Evolutionary conservation across 2,329 filamentous ascomycete species (phyloP).

Genomic region (Epichloe hybrida): DNA sequence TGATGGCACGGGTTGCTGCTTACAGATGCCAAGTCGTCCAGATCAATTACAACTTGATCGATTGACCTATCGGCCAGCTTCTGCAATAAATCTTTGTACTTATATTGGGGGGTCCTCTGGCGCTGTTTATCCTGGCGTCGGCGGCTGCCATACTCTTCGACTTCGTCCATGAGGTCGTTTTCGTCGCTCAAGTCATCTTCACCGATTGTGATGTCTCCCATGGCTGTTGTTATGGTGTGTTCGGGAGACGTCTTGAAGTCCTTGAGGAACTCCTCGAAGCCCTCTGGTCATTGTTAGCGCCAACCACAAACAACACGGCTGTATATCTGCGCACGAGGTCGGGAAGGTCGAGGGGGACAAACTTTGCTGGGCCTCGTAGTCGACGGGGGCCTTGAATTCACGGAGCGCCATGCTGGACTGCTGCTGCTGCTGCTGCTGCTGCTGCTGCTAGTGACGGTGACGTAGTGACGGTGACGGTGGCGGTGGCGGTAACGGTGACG

Average conservation of each 20-base stretch:
- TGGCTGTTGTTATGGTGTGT: conserved; percentile 62
- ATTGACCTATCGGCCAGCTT: conserved; percentile 68
- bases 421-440: neutral
- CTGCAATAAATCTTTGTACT: conserved; percentile 82
- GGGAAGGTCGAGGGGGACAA: conserved; percentile 17
- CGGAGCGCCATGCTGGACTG: conserved; percentile 63
- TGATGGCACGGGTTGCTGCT: conserved; percentile 12
- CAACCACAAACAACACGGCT: neutral
- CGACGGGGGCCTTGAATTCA: conserved; percentile 62
- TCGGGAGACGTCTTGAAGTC: conserved; percentile 72
- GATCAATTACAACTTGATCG: conserved; percentile 69
- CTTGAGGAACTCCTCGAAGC: conserved; percentile 77
- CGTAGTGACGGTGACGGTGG: neutral
- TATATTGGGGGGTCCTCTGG: conserved; percentile 51
- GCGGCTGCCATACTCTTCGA: conserved; percentile 43
- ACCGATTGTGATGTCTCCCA: conserved; percentile 74
- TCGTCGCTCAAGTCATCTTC: conserved; percentile 80
- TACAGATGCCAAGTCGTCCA: conserved; percentile 75
- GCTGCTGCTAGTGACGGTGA: neutral
- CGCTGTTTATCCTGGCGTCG: conserved; percentile 36
- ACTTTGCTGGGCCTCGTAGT: conserved; percentile 82
- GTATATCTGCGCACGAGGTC: neutral
- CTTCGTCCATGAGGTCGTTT: conserved; percentile 84
- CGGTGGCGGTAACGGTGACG: neutral
- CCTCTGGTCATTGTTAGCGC: conserved; percentile 32